phyloP scores from a whole-genome alignment of 2,329 filamentous ascomycete species.

The Xylariaceae sp. region DNA sequence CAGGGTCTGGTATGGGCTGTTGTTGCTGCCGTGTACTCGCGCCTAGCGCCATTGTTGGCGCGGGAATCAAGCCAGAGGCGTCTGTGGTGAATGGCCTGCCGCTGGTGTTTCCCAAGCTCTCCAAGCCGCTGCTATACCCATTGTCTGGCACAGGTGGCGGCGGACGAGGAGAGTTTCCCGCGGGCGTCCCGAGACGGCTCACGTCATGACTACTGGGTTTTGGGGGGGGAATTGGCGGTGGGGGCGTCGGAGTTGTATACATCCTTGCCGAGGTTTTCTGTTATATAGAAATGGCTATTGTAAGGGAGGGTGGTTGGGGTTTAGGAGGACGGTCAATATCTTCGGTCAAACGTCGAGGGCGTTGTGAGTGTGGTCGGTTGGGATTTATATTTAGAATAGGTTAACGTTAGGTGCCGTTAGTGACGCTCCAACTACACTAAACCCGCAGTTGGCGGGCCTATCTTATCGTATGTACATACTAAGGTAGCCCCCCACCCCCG shows the following conservation, averaged over 20 bases:
- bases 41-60: slow-evolving; percentile 21
- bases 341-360: no score
- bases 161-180: slow-evolving; percentile 52
- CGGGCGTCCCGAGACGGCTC: slow-evolving; percentile 70
- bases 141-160: slow-evolving; percentile 47
- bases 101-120: slow-evolving; percentile 31
- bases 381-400: no score
- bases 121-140: slow-evolving; percentile 28
- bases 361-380: no score
- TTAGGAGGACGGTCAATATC: no score
- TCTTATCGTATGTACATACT: no score
- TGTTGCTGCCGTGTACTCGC: slow-evolving; percentile 28
- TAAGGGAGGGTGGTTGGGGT: no score
- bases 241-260: slow-evolving; percentile 53
- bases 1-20: slow-evolving; percentile 59
- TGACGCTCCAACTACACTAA: no score
- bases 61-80: slow-evolving; percentile 41
- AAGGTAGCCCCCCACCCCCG: no score
- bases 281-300: no score
- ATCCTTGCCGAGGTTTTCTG: no score
- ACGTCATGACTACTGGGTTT: slow-evolving; percentile 73
- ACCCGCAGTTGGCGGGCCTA: no score
- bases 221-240: slow-evolving; percentile 72
- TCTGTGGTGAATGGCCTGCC: slow-evolving; percentile 32
- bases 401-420: no score